These are phyloP conservation scores for Achlya hypogyna DNA, from an alignment of 352 stramenopile genomes.

Conservation along the genomic window DNA sequence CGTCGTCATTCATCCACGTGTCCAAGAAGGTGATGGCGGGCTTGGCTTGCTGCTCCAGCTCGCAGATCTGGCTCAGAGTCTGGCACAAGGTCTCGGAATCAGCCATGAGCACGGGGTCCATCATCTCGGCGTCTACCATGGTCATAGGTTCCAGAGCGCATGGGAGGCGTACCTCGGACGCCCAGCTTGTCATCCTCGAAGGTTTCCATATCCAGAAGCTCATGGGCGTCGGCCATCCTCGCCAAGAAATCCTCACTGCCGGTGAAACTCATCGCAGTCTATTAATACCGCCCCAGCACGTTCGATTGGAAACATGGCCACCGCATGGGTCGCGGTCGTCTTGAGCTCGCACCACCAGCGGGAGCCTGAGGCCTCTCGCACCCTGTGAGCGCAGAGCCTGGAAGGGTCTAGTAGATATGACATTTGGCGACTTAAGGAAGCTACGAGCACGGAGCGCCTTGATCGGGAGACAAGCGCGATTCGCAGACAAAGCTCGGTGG, in stretches of 20 bases:
- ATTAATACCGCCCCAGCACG: too few relatives aligned
- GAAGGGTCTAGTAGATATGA: too few relatives aligned
- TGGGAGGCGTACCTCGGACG: background rate
- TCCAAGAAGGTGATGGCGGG: background rate
- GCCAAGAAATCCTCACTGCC: background rate
- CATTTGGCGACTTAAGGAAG: too few relatives aligned
- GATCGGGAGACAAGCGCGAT: too few relatives aligned
- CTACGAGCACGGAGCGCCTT: background rate
- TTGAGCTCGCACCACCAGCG: too few relatives aligned
- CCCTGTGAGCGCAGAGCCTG: too few relatives aligned
- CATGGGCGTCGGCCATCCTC: constrained; percentile 6
- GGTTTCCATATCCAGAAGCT: constrained; percentile 11
- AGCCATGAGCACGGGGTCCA: constrained; percentile 10
- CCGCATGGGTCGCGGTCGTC: too few relatives aligned
- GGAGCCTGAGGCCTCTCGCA: too few relatives aligned
- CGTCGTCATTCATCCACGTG: background rate
- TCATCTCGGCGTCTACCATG: background rate
- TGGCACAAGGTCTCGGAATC: constrained; percentile 11
- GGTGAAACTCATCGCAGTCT: background rate
- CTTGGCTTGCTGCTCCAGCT: constrained; percentile 10
- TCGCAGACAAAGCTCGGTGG: background rate
- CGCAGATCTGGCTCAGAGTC: constrained; percentile 17
- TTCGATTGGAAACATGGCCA: too few relatives aligned
- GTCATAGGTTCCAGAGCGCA: background rate
- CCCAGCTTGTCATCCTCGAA: background rate